Percentiles rank a stretch among this genome's conserved stretches.
phyloP scores from a whole-genome alignment of 345 rosid genomes.

The Passiflora organensis region DNA sequence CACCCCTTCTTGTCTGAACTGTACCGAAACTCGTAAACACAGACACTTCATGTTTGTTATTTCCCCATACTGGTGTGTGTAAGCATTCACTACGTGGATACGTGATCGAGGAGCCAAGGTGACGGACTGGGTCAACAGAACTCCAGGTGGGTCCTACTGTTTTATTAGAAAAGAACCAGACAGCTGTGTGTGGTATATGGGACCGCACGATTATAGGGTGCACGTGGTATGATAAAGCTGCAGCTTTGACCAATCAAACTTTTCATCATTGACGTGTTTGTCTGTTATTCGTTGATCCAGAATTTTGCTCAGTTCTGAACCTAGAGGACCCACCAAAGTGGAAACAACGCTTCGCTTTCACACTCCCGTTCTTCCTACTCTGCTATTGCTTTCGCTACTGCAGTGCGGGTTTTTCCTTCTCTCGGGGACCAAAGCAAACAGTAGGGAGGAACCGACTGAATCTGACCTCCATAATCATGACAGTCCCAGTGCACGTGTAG shows the following conservation, averaged over 20 bases:
- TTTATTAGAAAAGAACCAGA: neutral
- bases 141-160: neutral
- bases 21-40: neutral
- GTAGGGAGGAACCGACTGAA: neutral
- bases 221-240: slow-evolving; percentile 29
- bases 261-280: neutral
- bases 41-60: neutral
- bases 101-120: neutral
- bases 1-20: neutral
- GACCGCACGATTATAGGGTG: slow-evolving; percentile 13
- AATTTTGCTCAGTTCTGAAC: neutral
- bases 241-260: slow-evolving; percentile 27
- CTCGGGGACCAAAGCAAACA: neutral
- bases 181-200: slow-evolving; percentile 2
- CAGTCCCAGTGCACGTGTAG: slow-evolving; percentile 1
- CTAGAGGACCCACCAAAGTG: no score
- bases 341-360: no score
- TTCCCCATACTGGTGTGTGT: neutral
- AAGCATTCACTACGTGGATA: neutral
- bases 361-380: no score
- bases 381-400: no score
- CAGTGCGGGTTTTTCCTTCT: no score
- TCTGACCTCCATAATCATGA: neutral
- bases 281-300: neutral
- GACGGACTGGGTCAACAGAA: no score